Evolutionary conservation across 2,329 filamentous ascomycete genomes (phyloP).

Genomic region (Venturia effusa): DNA sequence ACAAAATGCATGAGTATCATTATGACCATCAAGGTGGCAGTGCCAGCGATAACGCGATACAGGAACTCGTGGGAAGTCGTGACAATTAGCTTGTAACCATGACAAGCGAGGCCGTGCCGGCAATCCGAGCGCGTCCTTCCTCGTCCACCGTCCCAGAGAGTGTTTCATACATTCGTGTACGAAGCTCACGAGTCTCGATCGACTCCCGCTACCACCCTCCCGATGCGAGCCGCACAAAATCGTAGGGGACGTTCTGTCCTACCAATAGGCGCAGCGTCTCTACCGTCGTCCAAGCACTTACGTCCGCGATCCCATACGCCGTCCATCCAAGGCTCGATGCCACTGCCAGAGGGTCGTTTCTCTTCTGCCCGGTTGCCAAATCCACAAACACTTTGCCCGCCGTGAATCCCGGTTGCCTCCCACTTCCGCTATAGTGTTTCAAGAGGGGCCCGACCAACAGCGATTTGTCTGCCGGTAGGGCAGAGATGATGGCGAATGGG

Average conservation of each 20-base stretch:
- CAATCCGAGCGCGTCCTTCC: neutral
- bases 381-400: slow-evolving; percentile 62
- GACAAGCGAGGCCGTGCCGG: neutral
- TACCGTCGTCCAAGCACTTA: slow-evolving; percentile 74
- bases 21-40: too few relatives aligned
- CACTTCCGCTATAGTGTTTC: slow-evolving; percentile 52
- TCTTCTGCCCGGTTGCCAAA: slow-evolving; percentile 56
- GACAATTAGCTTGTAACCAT: neutral
- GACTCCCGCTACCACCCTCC: slow-evolving; percentile 28
- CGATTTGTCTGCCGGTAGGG: slow-evolving; percentile 66
- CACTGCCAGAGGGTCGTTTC: slow-evolving; percentile 53
- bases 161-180: neutral
- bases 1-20: too few relatives aligned
- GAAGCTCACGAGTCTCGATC: too few relatives aligned
- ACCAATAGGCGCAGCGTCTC: slow-evolving; percentile 69
- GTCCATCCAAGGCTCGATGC: slow-evolving; percentile 68
- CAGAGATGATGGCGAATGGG: slow-evolving; percentile 73
- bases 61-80: neutral
- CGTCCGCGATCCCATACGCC: slow-evolving; percentile 68
- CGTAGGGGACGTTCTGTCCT: slow-evolving; percentile 79
- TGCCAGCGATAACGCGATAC: too few relatives aligned
- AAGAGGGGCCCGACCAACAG: slow-evolving; percentile 68
- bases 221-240: slow-evolving; percentile 68
- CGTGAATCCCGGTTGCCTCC: slow-evolving; percentile 22
- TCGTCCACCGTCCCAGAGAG: neutral